phyloP scores from a whole-genome alignment of 2,329 filamentous ascomycete genomes.

The Trichoderma gracile region DNA sequence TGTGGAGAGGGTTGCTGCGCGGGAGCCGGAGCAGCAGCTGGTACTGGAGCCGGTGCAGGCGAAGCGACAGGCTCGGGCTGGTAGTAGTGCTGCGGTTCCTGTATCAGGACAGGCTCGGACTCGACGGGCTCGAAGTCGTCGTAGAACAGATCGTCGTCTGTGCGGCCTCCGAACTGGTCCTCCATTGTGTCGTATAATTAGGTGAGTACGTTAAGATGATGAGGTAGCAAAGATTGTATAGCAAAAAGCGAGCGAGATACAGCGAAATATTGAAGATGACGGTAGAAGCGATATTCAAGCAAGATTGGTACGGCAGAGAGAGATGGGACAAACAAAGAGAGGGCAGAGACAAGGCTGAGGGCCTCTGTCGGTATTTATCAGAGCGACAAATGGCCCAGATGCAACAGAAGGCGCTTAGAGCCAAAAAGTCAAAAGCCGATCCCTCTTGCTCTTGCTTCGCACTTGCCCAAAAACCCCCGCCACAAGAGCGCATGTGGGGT shows the following conservation, averaged over 20 bases:
- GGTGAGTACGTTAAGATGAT: too few relatives aligned
- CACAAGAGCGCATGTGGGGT: conserved; percentile 22
- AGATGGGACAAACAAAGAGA: neutral
- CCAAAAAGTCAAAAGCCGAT: neutral
- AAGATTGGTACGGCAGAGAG: neutral
- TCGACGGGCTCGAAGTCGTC: conserved; percentile 62
- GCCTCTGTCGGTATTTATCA: neutral
- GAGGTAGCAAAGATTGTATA: neutral
- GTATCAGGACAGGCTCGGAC: conserved; percentile 37
- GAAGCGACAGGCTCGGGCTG: conserved; percentile 27
- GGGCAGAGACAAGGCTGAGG: neutral
- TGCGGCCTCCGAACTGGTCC: conserved; percentile 61
- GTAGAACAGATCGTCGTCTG: conserved; percentile 63
- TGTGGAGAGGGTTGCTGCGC: conserved; percentile 19
- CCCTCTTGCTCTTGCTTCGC: too few relatives aligned
- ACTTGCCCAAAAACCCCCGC: conserved; percentile 7
- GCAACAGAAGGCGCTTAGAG: conserved; percentile 14
- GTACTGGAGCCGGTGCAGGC: conserved; percentile 9
- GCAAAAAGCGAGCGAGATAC: neutral
- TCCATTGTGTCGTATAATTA: conserved; percentile 47
- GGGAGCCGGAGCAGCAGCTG: conserved; percentile 14
- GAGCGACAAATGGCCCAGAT: neutral
- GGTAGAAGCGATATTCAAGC: too few relatives aligned
- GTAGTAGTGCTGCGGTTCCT: conserved; percentile 24
- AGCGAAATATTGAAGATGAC: too few relatives aligned